Percentiles rank a stretch among this genome's conserved stretches.
phyloP scores from a whole-genome alignment of 2,329 filamentous ascomycete genomes.

The Verticillium longisporum region DNA sequence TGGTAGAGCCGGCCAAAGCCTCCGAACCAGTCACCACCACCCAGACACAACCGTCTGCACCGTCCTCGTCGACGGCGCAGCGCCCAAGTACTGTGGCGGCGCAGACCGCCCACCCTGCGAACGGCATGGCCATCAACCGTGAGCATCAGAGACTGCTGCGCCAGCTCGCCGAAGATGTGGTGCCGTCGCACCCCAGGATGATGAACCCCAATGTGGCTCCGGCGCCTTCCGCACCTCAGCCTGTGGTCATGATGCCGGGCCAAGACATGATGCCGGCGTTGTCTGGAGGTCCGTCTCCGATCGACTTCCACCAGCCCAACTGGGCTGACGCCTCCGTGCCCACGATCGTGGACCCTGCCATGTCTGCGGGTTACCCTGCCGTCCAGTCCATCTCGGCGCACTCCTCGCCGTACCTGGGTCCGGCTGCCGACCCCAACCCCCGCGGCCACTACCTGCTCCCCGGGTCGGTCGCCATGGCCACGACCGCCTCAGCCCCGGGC shows the following conservation, averaged over 20 bases:
- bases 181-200: not conserved
- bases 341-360: not conserved
- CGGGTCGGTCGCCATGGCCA: not conserved
- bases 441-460: not conserved
- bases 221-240: not conserved
- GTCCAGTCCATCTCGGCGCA: not conserved
- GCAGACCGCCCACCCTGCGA: not conserved
- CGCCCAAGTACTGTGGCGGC: not conserved
- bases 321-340: not conserved
- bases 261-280: not conserved
- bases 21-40: not conserved
- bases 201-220: not conserved
- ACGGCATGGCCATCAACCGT: not conserved
- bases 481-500: not conserved
- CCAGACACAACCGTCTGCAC: not conserved
- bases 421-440: not conserved
- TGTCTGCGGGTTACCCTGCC: not conserved
- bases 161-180: not conserved
- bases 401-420: not conserved
- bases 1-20: not conserved
- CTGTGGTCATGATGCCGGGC: not conserved
- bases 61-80: not conserved
- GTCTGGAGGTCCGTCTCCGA: not conserved
- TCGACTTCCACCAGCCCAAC: not conserved
- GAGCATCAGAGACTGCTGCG: not conserved